Evolutionary conservation across 2,329 filamentous ascomycete species (phyloP).

Genomic region (Hymenoscyphus linearis): DNA sequence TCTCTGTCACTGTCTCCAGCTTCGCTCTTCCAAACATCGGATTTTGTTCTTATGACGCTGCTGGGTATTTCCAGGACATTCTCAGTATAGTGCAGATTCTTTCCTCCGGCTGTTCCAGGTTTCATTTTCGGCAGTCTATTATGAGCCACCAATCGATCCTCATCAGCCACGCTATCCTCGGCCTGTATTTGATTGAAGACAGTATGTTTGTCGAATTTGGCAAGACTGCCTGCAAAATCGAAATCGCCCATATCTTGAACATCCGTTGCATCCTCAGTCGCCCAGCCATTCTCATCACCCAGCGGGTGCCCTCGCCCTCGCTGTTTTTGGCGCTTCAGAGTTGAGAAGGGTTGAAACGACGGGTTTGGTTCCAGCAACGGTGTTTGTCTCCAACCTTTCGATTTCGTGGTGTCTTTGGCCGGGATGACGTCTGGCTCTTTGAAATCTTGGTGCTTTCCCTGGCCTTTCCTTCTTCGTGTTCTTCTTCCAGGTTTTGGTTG

Average conservation of each 20-base stretch:
- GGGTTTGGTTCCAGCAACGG: slow-evolving; percentile 58
- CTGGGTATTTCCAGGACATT: slow-evolving; percentile 71
- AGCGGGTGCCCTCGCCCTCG: slow-evolving; percentile 33
- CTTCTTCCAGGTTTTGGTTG: slow-evolving; percentile 30
- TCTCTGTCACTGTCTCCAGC: slow-evolving; percentile 51
- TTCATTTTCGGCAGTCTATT: slow-evolving; percentile 60
- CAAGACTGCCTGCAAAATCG: slow-evolving; percentile 83
- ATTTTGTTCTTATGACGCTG: slow-evolving; percentile 24
- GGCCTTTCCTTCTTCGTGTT: slow-evolving; percentile 39
- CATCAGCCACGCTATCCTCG: slow-evolving; percentile 83
- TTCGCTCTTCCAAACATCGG: slow-evolving; percentile 63
- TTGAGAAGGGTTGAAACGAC: slow-evolving; percentile 58
- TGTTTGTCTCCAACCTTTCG: slow-evolving; percentile 64
- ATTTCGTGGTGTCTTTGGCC: slow-evolving; percentile 41
- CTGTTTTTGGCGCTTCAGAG: slow-evolving; percentile 52
- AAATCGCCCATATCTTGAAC: slow-evolving; percentile 92
- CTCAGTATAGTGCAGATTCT: slow-evolving; percentile 87
- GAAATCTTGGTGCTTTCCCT: slow-evolving; percentile 35
- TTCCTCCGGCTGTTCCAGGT: slow-evolving; percentile 70
- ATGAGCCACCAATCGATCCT: slow-evolving; percentile 83
- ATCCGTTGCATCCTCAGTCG: slow-evolving; percentile 92
- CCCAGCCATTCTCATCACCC: slow-evolving; percentile 74
- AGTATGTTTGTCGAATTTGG: slow-evolving; percentile 89
- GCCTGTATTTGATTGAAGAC: slow-evolving; percentile 90
- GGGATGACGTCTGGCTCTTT: slow-evolving; percentile 38